Evolutionary conservation across 768 basidiomycete species (phyloP).

Genomic region (Kwoniella heveanensis): DNA sequence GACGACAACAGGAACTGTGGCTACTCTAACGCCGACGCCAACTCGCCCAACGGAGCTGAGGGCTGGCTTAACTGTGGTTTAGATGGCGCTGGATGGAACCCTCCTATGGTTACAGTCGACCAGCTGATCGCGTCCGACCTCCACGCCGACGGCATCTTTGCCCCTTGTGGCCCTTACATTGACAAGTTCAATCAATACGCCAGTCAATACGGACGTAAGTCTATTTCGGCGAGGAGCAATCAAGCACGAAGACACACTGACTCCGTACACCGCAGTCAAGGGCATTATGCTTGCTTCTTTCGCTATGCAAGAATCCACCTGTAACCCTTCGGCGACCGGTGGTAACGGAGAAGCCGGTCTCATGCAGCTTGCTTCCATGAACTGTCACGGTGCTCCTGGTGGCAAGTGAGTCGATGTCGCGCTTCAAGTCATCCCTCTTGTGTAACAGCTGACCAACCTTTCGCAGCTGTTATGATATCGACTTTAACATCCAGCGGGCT

Average conservation of each 20-base stretch:
- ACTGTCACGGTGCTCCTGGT: conserved; percentile 61
- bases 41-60: conserved; percentile 58
- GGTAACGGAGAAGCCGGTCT: conserved; percentile 80
- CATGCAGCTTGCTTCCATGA: conserved; percentile 81
- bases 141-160: conserved; percentile 41
- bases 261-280: conserved; percentile 21
- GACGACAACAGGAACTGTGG: conserved; percentile 39
- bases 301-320: conserved; percentile 83
- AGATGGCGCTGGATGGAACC: conserved; percentile 67
- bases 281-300: conserved; percentile 76
- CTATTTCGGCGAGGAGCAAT: too few species aligned
- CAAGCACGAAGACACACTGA: too few species aligned
- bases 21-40: conserved; percentile 31
- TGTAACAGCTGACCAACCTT: not conserved
- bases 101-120: conserved; percentile 64
- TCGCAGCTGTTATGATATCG: conserved; percentile 53
- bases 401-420: conserved; percentile 14
- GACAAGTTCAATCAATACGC: conserved; percentile 49
- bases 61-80: conserved; percentile 80
- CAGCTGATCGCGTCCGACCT: conserved; percentile 57
- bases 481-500: conserved; percentile 71
- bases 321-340: conserved; percentile 69
- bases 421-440: not conserved
- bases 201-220: conserved; percentile 41
- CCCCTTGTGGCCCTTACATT: conserved; percentile 49